phyloP scores from a whole-genome alignment of 2,329 filamentous ascomycete species.

The Alternaria dauci region DNA sequence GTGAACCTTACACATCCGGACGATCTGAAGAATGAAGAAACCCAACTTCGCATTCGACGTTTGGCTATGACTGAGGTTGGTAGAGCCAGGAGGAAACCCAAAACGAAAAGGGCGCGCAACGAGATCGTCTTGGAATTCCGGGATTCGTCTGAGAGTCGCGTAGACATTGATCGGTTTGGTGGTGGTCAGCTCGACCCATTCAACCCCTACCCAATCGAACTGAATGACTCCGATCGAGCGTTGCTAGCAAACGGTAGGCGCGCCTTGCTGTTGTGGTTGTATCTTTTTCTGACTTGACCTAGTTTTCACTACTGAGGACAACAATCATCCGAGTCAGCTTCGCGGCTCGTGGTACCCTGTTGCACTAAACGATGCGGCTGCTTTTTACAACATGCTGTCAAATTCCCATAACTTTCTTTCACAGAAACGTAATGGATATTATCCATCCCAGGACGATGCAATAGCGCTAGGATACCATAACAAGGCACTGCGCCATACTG shows the following conservation, averaged over 20 bases:
- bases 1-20: conserved; percentile 44
- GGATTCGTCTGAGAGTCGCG: conserved; percentile 13
- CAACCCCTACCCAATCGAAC: conserved; percentile 34
- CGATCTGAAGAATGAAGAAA: conserved; percentile 43
- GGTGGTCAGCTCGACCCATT: conserved; percentile 38
- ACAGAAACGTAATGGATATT: conserved; percentile 29
- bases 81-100: conserved; percentile 38
- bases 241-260: conserved; percentile 38
- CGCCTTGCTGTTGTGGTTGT: not conserved
- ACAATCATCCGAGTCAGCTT: conserved; percentile 32
- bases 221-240: conserved; percentile 33
- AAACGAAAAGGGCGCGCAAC: conserved; percentile 35
- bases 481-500: conserved; percentile 30
- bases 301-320: conserved; percentile 35
- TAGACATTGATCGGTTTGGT: conserved; percentile 30
- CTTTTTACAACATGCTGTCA: conserved; percentile 38
- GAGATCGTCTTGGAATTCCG: conserved; percentile 41
- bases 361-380: conserved; percentile 29
- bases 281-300: conserved; percentile 20
- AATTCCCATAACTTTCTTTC: conserved; percentile 41
- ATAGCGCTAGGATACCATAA: conserved; percentile 34
- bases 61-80: conserved; percentile 47
- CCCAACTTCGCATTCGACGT: conserved; percentile 41
- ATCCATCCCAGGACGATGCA: conserved; percentile 30
- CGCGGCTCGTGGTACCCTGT: conserved; percentile 41